phyloP scores from a whole-genome alignment of 2,329 filamentous ascomycete genomes.

The Escovopsis sp. region DNA sequence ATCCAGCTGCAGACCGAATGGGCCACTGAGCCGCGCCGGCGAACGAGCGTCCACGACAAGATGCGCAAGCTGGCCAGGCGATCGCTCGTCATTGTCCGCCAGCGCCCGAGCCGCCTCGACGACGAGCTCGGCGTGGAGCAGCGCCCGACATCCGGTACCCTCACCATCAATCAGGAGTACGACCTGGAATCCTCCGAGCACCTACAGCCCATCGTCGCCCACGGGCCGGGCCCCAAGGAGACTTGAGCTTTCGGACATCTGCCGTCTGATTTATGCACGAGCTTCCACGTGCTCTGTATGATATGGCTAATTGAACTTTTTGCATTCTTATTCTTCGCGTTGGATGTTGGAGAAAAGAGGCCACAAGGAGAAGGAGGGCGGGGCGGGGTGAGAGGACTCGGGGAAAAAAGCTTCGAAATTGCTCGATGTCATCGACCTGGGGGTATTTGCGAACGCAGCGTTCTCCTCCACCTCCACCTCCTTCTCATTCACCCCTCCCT shows the following conservation, averaged over 20 bases:
- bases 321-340: no score
- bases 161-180: not conserved
- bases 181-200: constrained; percentile 4
- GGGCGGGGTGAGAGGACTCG: no score
- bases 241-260: constrained; percentile 1
- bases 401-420: not conserved
- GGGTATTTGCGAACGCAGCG: no score
- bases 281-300: no score
- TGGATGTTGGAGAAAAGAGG: no score
- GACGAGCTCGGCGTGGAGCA: constrained; percentile 10
- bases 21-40: constrained; percentile 14
- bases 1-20: constrained; percentile 14
- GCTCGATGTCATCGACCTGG: no score
- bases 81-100: constrained; percentile 15
- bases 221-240: constrained; percentile 7
- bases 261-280: no score
- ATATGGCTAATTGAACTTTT: not conserved
- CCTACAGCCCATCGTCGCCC: constrained; percentile 7
- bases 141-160: constrained; percentile 1
- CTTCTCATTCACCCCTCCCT: no score
- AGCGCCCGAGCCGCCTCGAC: constrained; percentile 9
- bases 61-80: constrained; percentile 20
- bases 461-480: not conserved
- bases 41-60: constrained; percentile 18
- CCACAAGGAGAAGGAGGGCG: no score